Evolutionary conservation across 1,284 basidiomycete genomes (phyloP).

Genomic region (Ustilago hordei): DNA sequence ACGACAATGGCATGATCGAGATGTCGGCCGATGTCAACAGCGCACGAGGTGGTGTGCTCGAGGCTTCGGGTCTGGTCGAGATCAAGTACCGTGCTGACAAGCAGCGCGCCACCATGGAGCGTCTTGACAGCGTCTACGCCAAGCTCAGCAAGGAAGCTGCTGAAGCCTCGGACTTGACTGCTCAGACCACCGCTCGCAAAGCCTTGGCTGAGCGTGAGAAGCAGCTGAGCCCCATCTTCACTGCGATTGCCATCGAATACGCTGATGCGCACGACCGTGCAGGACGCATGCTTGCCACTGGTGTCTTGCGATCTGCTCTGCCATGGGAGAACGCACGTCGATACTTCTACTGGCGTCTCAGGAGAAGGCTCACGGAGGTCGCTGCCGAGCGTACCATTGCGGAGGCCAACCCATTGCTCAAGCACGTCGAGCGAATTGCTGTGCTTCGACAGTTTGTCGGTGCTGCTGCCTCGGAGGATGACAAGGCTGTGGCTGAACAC

Average conservation of each 20-base stretch:
- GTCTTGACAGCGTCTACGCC: slow-evolving; percentile 87
- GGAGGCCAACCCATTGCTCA: slow-evolving; percentile 66
- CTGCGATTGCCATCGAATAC: slow-evolving; percentile 91
- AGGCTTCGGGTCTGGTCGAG: slow-evolving; percentile 91
- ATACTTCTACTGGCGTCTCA: slow-evolving; percentile 95
- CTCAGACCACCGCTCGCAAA: slow-evolving; percentile 72
- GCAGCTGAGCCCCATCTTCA: slow-evolving; percentile 87
- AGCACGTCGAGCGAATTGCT: slow-evolving; percentile 55
- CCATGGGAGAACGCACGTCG: slow-evolving; percentile 78
- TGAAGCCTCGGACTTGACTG: slow-evolving; percentile 78
- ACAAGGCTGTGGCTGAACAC: slow-evolving; percentile 58
- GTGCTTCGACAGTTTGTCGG: slow-evolving; percentile 56
- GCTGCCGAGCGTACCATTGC: slow-evolving; percentile 54
- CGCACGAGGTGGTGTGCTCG: slow-evolving; percentile 86
- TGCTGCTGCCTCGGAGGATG: slow-evolving; percentile 57
- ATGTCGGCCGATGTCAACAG: slow-evolving; percentile 88
- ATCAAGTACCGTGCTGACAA: slow-evolving; percentile 76
- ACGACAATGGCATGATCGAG: slow-evolving; percentile 94
- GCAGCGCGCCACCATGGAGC: slow-evolving; percentile 93
- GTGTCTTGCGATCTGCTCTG: slow-evolving; percentile 81
- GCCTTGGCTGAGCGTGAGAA: slow-evolving; percentile 82
- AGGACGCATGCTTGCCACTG: slow-evolving; percentile 98
- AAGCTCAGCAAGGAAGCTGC: slow-evolving; percentile 77
- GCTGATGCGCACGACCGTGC: slow-evolving; percentile 96
- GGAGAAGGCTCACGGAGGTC: slow-evolving; percentile 72